These are phyloP conservation scores for Jaapia argillacea DNA, from an alignment of 768 basidiomycete species.

Conservation along the genomic window DNA sequence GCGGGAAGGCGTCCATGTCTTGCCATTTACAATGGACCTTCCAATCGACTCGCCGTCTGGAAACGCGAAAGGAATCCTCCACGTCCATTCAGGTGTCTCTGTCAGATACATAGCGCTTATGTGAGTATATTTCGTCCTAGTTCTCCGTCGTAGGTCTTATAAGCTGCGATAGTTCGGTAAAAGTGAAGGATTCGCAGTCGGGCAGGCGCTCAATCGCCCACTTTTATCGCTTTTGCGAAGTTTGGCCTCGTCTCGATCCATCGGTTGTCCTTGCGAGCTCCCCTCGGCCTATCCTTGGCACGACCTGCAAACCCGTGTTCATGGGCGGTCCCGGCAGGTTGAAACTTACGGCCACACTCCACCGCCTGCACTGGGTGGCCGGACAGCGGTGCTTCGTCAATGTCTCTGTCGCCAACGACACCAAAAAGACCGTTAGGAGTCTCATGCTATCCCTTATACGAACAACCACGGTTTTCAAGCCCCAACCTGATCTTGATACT, in stretches of 20 bases:
- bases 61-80: conserved; percentile 45
- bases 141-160: no score
- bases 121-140: no score
- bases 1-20: conserved; percentile 51
- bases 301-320: conserved; percentile 43
- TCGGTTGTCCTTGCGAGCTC: conserved; percentile 49
- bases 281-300: conserved; percentile 46
- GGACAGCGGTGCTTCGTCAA: conserved; percentile 70
- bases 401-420: conserved; percentile 56
- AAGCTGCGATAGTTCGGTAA: conserved; percentile 54
- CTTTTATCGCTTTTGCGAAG: conserved; percentile 75
- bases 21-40: conserved; percentile 69
- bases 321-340: conserved; percentile 59
- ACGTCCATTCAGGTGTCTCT: conserved; percentile 44
- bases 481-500: conserved; percentile 29
- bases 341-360: conserved; percentile 53
- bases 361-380: conserved; percentile 70
- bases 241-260: conserved; percentile 71
- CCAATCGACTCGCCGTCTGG: conserved; percentile 44
- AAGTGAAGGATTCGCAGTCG: conserved; percentile 57
- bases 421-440: conserved; percentile 55
- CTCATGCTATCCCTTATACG: conserved; percentile 55
- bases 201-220: conserved; percentile 70
- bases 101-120: conserved; percentile 77
- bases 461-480: conserved; percentile 56